Conservation (phyloP, 2,329 filamentous ascomycete genomes). For the Exophiala sideris region DNA sequence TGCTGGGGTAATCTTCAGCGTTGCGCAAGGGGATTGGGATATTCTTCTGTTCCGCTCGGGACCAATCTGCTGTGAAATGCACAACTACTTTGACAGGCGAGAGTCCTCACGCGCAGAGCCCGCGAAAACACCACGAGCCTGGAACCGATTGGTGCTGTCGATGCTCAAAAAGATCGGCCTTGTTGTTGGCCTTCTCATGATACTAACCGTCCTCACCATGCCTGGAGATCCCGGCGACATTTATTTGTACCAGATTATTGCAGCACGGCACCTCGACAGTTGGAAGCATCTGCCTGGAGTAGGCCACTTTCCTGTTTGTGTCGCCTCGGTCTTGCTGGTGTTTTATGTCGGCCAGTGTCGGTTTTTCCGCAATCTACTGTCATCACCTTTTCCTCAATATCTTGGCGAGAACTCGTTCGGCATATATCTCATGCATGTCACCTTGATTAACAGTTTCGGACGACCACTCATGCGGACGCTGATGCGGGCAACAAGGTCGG, state of each 20-base stretch:
- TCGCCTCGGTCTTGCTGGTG: neutral
- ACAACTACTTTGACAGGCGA: neutral
- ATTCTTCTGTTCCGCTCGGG: neutral
- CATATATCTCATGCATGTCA: constrained; percentile 58
- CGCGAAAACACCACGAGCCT: neutral
- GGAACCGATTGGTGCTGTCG: neutral
- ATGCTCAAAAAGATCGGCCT: neutral
- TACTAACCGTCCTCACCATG: neutral
- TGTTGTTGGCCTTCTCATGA: neutral
- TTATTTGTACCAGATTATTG: neutral
- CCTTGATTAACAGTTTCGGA: constrained; percentile 1
- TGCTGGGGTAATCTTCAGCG: neutral
- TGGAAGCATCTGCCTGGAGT: neutral
- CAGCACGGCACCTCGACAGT: neutral
- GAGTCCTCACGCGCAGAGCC: neutral
- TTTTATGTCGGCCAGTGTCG: neutral
- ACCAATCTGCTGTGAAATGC: neutral
- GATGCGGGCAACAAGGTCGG: neutral
- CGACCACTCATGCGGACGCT: neutral
- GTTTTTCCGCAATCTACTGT: neutral
- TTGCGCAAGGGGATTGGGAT: neutral
- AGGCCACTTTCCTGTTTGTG: neutral
- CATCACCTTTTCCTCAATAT: constrained; percentile 46
- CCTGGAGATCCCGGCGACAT: neutral
- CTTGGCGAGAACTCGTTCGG: constrained; percentile 61